A percentile compares a stretch with the other conserved stretches of the same genome.
phyloP scores from a whole-genome alignment of 495 filamentous ascomycete species.

The Thermothielavioides terrestris region DNA sequence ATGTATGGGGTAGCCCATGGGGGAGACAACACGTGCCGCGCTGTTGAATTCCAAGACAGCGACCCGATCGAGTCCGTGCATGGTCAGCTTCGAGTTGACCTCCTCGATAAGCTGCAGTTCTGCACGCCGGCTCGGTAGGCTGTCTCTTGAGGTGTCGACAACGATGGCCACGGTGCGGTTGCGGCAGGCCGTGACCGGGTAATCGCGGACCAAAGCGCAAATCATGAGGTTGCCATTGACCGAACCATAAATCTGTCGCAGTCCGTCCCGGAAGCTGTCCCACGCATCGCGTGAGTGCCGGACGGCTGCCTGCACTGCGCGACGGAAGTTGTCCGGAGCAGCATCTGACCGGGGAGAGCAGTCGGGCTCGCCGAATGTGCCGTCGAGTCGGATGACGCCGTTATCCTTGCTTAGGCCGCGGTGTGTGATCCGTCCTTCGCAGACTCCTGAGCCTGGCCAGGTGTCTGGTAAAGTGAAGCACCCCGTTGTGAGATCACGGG shows the following conservation, averaged over 20 bases:
- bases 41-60: conserved; percentile 12
- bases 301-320: conserved; percentile 15
- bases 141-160: conserved; percentile 6
- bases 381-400: conserved; percentile 20
- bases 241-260: conserved; percentile 11
- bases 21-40: conserved; percentile 4
- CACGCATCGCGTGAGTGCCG: conserved; percentile 15
- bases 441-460: conserved; percentile 11
- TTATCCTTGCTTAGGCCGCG: conserved; percentile 19
- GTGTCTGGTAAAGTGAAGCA: conserved; percentile 19
- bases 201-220: conserved; percentile 20
- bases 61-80: conserved; percentile 9
- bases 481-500: conserved; percentile 20
- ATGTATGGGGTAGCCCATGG: conserved; percentile 10
- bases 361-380: conserved; percentile 14
- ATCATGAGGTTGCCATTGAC: conserved; percentile 20
- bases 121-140: background rate
- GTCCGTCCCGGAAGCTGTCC: conserved; percentile 9
- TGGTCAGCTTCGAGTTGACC: conserved; percentile 1
- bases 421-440: conserved; percentile 19
- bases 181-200: conserved; percentile 23
- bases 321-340: conserved; percentile 13
- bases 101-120: background rate
- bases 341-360: conserved; percentile 10
- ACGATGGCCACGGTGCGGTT: conserved; percentile 6